Base-by-base conservation (phyloP, 2,329 filamentous ascomycete genomes). In the Decorospora gaudefroyi region DNA sequence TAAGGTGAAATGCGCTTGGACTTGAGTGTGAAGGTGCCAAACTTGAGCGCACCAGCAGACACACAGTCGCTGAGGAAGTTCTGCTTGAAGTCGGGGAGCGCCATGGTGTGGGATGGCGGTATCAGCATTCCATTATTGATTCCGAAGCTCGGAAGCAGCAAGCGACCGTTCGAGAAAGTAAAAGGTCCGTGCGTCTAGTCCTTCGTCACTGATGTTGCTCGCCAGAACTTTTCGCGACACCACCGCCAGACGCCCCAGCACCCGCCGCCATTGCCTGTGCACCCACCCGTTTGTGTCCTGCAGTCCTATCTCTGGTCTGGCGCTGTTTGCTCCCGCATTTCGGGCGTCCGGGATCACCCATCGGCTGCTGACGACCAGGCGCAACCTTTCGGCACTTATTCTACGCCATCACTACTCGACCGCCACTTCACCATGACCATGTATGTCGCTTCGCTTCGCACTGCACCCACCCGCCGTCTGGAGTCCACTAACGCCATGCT, bases 1-100 rank as follows among this genome's bases (percentile, higher is more conserved):
- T 97, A 97, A 28, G 93, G 93, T 9, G 90, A 96, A 62, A 70
- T 79, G 64, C 92, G 88, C 73, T 89, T 88, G 40, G 91, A 96
- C 76, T 99, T 99, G 67, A 99, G 83, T 61, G 86, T 88, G 75
- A 89, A 93, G 68, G 80, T 84, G 71, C 89, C 89, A 70, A 93
- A 93, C 65, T 85, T 87, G 57, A 93, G 82, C 61, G 88, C 84
- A 52, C 81, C 80, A 61, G 84, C 84, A 15, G 76, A 72, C 56
- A 91, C 79, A 65, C 86, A 81, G 45, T 86, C 80, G 65, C 81
- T 72, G 59, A 93, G 79, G 70, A 95, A 90, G 48, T 80, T 78
- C 55, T 82, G 74, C 73, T 93, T 93, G 59, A 64, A 70, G 10
- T 61, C 49, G 9, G 67, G 67, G n/a, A 71, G 59, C 17, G 61